Evolutionary conservation across 129 eudicot species (phyloP).

Genomic region (Rutidosis leptorrhynchoides): DNA sequence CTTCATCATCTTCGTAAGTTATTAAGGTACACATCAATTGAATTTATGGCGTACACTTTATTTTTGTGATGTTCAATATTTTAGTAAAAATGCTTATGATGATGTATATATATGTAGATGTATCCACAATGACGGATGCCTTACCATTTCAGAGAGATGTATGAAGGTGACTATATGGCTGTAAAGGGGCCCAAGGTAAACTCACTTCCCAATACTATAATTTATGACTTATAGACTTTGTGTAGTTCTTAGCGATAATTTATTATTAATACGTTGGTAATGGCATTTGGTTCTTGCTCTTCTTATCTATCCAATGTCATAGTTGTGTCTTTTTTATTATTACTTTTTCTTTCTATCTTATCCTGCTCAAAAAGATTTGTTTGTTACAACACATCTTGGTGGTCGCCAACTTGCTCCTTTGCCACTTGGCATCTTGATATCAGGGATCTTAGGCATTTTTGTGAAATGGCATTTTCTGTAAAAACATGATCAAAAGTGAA

Average conservation of each 20-base stretch:
- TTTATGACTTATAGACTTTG: slow-evolving; percentile 14
- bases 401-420: not conserved
- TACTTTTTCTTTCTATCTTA: not conserved
- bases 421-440: not conserved
- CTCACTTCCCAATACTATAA: not conserved
- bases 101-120: slow-evolving; percentile 46
- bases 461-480: not conserved
- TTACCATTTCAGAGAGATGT: slow-evolving; percentile 90
- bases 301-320: slow-evolving; percentile 1
- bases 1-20: too few species aligned
- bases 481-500: too few species aligned
- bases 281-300: slow-evolving; percentile 5
- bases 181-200: slow-evolving; percentile 95
- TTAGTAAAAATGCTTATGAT: slow-evolving; percentile 8
- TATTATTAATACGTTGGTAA: not conserved
- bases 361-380: not conserved
- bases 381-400: not conserved
- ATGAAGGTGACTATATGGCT: slow-evolving; percentile 77
- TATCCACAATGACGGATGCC: slow-evolving; percentile 99
- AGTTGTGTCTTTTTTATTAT: slow-evolving; percentile 1
- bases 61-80: not conserved
- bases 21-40: slow-evolving; percentile 55
- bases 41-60: not conserved
- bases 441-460: not conserved
- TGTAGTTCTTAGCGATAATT: not conserved